Conservation (phyloP, 1,284 basidiomycete species). For the Tilletia caries region DNA sequence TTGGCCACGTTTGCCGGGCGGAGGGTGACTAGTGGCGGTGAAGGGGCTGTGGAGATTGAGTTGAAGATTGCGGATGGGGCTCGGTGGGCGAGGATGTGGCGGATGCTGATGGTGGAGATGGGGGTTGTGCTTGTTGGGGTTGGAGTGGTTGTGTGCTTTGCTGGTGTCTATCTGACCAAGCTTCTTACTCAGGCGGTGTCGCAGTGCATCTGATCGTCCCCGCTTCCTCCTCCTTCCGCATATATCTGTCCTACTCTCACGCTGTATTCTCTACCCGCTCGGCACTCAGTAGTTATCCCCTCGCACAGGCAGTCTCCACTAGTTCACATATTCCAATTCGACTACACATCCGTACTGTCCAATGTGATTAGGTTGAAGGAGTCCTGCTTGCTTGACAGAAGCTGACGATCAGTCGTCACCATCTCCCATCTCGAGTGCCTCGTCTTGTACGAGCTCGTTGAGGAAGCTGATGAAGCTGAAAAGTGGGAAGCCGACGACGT, state of each 20-base stretch:
- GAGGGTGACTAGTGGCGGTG: not conserved
- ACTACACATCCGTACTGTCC: too few relatives aligned
- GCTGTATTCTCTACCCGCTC: too few relatives aligned
- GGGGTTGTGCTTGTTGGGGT: not conserved
- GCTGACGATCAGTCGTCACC: not conserved
- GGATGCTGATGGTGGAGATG: conserved; percentile 11
- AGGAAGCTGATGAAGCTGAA: conserved; percentile 32
- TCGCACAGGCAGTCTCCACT: too few relatives aligned
- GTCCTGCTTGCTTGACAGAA: too few relatives aligned
- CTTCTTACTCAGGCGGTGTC: too few relatives aligned
- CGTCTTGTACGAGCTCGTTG: conserved; percentile 45
- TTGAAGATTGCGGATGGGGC: not conserved
- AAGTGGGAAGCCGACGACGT: conserved; percentile 81
- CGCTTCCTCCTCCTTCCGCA: too few relatives aligned
- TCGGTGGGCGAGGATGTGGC: not conserved
- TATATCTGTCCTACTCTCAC: too few relatives aligned
- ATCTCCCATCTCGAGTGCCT: conserved; percentile 33
- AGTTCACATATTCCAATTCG: too few relatives aligned
- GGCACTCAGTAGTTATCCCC: too few relatives aligned
- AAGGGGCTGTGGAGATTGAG: not conserved
- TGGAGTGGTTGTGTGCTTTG: not conserved
- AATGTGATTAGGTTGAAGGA: too few relatives aligned
- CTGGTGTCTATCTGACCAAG: not conserved
- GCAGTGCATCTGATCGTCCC: too few relatives aligned
- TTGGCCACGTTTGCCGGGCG: conserved; percentile 9